Evolutionary conservation across 176 grass and related monocot species (phyloP).

Genomic region (Oryza brachyantha): DNA sequence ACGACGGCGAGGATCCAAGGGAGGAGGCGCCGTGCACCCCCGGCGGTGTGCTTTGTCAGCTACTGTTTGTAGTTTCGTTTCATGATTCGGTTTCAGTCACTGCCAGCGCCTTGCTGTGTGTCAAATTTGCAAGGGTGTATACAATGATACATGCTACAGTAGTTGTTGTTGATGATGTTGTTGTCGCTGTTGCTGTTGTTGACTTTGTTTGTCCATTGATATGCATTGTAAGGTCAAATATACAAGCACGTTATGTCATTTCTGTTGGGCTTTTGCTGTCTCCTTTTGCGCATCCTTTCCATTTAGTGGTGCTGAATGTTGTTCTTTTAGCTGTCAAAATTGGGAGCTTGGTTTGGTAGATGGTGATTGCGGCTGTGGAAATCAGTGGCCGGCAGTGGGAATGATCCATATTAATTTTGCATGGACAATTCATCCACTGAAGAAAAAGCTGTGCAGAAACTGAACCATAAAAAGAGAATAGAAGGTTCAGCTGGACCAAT

Average conservation of each 20-base stretch:
- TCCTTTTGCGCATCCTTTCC: not conserved
- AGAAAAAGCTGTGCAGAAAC: not conserved
- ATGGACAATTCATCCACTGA: not conserved
- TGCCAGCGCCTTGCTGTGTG: not conserved
- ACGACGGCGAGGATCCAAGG: slow-evolving; percentile 13
- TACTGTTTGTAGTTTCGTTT: slow-evolving; percentile 23
- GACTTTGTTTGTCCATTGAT: not conserved
- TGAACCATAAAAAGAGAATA: not conserved
- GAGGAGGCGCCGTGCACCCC: not conserved
- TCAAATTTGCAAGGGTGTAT: slow-evolving; percentile 15
- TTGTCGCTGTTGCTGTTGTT: not conserved
- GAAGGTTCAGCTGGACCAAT: not conserved
- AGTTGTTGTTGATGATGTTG: not conserved
- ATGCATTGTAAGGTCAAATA: slow-evolving; percentile 16
- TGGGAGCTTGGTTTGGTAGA: not conserved
- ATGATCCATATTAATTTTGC: not conserved
- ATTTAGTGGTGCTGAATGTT: not conserved
- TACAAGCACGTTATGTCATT: not conserved
- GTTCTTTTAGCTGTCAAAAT: slow-evolving; percentile 26
- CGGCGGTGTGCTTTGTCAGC: not conserved
- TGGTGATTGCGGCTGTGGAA: slow-evolving; percentile 2
- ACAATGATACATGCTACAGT: slow-evolving; percentile 32
- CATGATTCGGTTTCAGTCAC: not conserved
- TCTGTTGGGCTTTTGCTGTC: not conserved
- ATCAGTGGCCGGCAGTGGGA: not conserved